Percentiles rank a stretch among this genome's conserved stretches.
These are phyloP conservation scores for Vanrija humicola DNA, from an alignment of 1,284 basidiomycete genomes.

Conservation along the genomic window DNA sequence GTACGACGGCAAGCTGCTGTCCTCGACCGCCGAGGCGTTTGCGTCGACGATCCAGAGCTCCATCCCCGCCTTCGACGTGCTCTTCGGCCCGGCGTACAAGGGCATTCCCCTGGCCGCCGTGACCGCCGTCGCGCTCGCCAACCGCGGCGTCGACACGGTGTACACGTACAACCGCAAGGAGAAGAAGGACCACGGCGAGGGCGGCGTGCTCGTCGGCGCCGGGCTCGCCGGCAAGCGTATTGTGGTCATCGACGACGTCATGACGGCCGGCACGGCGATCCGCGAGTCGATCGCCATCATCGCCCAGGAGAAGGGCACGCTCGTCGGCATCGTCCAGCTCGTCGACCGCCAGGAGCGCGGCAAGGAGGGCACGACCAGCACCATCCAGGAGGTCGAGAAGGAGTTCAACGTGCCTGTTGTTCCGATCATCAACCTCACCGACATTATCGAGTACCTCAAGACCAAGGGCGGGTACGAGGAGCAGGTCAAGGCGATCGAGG, in stretches of 20 bases:
- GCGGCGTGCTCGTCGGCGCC: slow-evolving; percentile 87
- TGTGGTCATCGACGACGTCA: slow-evolving; percentile 91
- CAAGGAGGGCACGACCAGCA: slow-evolving; percentile 56
- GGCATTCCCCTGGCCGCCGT: slow-evolving; percentile 91
- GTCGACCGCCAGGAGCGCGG: slow-evolving; percentile 89
- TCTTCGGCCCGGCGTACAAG: slow-evolving; percentile 98
- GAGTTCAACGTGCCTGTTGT: slow-evolving; percentile 66
- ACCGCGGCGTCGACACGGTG: slow-evolving; percentile 9
- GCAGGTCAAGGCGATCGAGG: slow-evolving; percentile 70
- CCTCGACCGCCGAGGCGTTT: slow-evolving; percentile 79
- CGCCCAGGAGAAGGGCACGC: slow-evolving; percentile 59
- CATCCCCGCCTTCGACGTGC: slow-evolving; percentile 73
- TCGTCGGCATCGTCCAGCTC: slow-evolving; percentile 87
- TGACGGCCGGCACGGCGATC: slow-evolving; percentile 92
- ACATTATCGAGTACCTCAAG: slow-evolving; percentile 81
- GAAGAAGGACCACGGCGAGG: slow-evolving; percentile 92
- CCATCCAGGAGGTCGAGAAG: slow-evolving; percentile 78
- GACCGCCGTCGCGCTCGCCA: slow-evolving; percentile 67
- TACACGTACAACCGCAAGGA: slow-evolving; percentile 93
- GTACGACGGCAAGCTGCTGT: slow-evolving; percentile 76
- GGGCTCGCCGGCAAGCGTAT: slow-evolving; percentile 77
- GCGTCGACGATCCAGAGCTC: slow-evolving; percentile 56
- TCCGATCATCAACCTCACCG: slow-evolving; percentile 74
- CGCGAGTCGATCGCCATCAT: slow-evolving; percentile 75
- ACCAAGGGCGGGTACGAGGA: slow-evolving; percentile 59